Base-by-base conservation (phyloP, 352 stramenopile genomes). In the Sclerospora graminicola region DNA sequence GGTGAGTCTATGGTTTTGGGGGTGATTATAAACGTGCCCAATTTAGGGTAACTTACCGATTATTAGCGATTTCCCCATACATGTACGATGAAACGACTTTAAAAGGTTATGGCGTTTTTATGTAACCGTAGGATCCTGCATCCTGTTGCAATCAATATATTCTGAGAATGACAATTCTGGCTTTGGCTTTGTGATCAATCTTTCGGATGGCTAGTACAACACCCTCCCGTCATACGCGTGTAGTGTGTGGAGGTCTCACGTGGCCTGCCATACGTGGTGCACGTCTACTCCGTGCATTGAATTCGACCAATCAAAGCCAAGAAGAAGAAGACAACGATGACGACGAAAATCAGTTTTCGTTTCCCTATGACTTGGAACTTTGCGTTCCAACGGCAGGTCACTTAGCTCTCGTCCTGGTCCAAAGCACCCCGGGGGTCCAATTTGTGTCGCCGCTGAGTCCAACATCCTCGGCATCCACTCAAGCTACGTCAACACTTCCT, bases 351-450 rank as follows among this genome's bases (percentile, higher is more conserved):
- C 16, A 27, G 21, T 47, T 41, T 36, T 41, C 47, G 4, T 62
- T 62, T 19, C 51, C 47, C 1, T 84, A 78, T 41, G 63, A 77
- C 29, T 24, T 84, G 8, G 71, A 84, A 32, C 58, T 70, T 41
- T 84, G 71, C 45, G 63, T 74, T 18, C 54, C 63, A 18, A 66
- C 66, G 0, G 66, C 71, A 0, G 71, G 71, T 46, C 71, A 84
- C 51, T 50, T 84, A 24, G 71, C 68, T 42, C 45, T 84, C 4
- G 71, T 84, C 44, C 52, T 84, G 33, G 51, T 77, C n/a, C 62
- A 54, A 7, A 49, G 44, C 8, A 24, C 56, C 8, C 30, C 31
- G 13, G 56, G 28, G 15, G 10, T 49, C 18, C 45, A 55, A 36
- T 44, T 54, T 29, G 28, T 33, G 15, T 8, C 47, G 5, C 21